These are phyloP conservation scores for Scolecobasidium constrictum DNA, from an alignment of 2,329 filamentous ascomycete genomes.

Conservation along the genomic window DNA sequence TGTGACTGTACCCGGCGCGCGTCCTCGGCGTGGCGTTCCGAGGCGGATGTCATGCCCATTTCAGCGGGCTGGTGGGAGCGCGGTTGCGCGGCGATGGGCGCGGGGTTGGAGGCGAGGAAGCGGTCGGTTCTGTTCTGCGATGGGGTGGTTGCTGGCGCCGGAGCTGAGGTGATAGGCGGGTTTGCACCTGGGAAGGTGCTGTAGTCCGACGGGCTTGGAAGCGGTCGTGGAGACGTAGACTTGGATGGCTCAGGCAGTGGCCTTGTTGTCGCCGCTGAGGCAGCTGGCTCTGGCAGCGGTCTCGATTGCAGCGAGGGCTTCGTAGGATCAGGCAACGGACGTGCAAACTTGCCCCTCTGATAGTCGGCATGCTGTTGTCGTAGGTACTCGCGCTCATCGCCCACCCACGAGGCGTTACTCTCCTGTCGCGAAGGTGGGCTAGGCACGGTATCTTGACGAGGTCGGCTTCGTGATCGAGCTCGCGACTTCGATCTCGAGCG, in stretches of 20 bases:
- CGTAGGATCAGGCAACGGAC: conserved; percentile 21
- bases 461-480: conserved; percentile 23
- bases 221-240: conserved; percentile 15
- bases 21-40: conserved; percentile 53
- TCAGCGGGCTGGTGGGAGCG: conserved; percentile 35
- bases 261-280: conserved; percentile 12
- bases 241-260: conserved; percentile 14
- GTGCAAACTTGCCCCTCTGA: conserved; percentile 23
- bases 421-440: conserved; percentile 32
- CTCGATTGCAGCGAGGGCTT: conserved; percentile 28
- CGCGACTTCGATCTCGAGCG: conserved; percentile 22
- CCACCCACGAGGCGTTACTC: conserved; percentile 54
- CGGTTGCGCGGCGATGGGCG: conserved; percentile 35
- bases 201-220: conserved; percentile 21
- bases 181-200: conserved; percentile 13
- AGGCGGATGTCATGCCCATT: conserved; percentile 42
- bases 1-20: conserved; percentile 48
- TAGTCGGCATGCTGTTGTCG: conserved; percentile 44
- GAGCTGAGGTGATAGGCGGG: conserved; percentile 3
- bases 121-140: conserved; percentile 42
- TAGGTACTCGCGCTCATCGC: conserved; percentile 53
- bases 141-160: conserved; percentile 7
- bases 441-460: conserved; percentile 12
- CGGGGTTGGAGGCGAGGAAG: conserved; percentile 45
- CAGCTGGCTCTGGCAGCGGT: conserved; percentile 34